Evolutionary conservation across 192 early-diverging fungal species (phyloP).

Genomic region (Helicostylum pulchrum): DNA sequence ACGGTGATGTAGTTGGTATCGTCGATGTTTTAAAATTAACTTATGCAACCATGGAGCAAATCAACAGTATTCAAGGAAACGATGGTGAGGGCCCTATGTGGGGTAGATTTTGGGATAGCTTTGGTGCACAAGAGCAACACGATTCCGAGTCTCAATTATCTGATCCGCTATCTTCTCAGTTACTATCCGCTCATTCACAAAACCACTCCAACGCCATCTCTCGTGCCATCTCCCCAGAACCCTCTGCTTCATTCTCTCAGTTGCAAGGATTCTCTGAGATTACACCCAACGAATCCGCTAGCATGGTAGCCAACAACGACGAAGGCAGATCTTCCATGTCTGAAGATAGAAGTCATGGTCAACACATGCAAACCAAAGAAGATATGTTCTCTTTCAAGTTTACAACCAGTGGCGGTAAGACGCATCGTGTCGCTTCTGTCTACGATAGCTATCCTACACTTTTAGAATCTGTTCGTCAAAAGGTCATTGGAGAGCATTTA

Average conservation of each 20-base stretch:
- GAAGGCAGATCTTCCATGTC: constrained; percentile 31
- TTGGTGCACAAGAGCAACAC: constrained; percentile 53
- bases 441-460: constrained; percentile 51
- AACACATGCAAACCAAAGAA: neutral
- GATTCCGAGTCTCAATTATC: constrained; percentile 63
- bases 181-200: neutral
- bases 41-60: constrained; percentile 77
- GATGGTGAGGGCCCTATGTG: constrained; percentile 47
- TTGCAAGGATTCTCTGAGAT: constrained; percentile 49
- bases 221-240: constrained; percentile 42
- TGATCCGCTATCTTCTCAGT: constrained; percentile 50
- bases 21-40: constrained; percentile 83
- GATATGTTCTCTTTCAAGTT: constrained; percentile 70
- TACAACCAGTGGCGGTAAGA: constrained; percentile 66
- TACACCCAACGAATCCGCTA: constrained; percentile 52
- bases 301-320: constrained; percentile 45
- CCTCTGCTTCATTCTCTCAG: constrained; percentile 39
- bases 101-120: constrained; percentile 77
- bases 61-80: constrained; percentile 46
- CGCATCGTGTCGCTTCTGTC: constrained; percentile 69
- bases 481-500: constrained; percentile 31
- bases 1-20: constrained; percentile 67
- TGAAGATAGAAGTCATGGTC: neutral
- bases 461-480: constrained; percentile 53
- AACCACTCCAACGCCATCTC: constrained; percentile 6